Evolutionary conservation across 352 stramenopile genomes (phyloP), one percentile per base, ranked within the genome.

Genomic region (Pythium dissimile): DNA sequence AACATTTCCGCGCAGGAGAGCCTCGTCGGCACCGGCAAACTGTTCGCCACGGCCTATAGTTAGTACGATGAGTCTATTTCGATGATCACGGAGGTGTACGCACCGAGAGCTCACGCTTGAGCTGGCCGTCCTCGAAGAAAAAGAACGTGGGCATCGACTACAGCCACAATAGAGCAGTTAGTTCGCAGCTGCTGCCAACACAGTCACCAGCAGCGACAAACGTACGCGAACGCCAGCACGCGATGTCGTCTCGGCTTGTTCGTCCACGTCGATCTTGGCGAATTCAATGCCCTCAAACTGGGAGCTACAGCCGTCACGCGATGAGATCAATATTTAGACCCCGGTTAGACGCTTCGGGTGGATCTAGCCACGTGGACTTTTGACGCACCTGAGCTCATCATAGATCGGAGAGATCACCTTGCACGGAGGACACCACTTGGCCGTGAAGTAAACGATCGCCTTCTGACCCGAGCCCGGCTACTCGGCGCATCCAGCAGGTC

Each of bases 391-490:
- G 16, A 97, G 69, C 34, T 93, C 71, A 53, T 93, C 80, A 66
- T 88, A 95, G 58, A 93, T 88, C 9, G 88, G 88, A 7, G 77
- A 83, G 57, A 97, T 95, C 67, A 94, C 84, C 68, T 96, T 96
- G 82, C 88, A 97, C 10, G 88, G 88, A n/a, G 80, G 79, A 50
- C 88, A 97, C 88, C 88, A 97, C 66, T 83, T 87, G 23, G 88
- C 86, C 38, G 80, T 94, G 58, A 96, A 97, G 70, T 97, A 95
- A 43, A 96, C 85, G 42, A 97, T 79, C 10, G 81, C 66, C 53
- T 92, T 92, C 56, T 75, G 67, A 7, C 69, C 78, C 16, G 64
- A 83, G 41, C 81, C 84, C 26, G 82, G 52, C 84, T 91, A 44
- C 37, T 60, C 18, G 27, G 28, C 28, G 9, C 16, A 35, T 8